Conservation (phyloP, 768 basidiomycete genomes). For the Lepiota venenata region DNA sequence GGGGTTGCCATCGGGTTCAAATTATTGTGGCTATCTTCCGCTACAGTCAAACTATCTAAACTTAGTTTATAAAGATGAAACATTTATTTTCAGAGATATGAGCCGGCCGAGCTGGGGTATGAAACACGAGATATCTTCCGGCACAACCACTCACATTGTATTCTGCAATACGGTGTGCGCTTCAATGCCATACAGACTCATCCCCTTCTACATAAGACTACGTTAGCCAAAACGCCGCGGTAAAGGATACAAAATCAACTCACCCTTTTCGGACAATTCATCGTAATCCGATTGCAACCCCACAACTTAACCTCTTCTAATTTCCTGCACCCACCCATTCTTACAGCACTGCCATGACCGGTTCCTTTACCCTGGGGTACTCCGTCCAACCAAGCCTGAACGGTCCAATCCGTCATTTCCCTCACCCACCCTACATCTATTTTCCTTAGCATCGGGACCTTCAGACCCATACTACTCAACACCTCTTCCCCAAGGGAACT, state of each 20-base stretch:
- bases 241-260: slow-evolving; percentile 11
- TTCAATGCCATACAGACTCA: slow-evolving; percentile 30
- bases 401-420: slow-evolving; percentile 74
- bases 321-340: slow-evolving; percentile 30
- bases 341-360: slow-evolving; percentile 7
- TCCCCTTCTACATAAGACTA: slow-evolving; percentile 21
- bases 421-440: slow-evolving; percentile 88
- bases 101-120: background rate
- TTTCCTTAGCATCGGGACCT: slow-evolving; percentile 39
- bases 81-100: background rate
- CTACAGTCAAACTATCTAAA: too few species aligned
- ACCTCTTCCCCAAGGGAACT: slow-evolving; percentile 52
- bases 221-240: background rate
- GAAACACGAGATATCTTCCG: too few species aligned
- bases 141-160: background rate
- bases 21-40: too few species aligned
- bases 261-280: slow-evolving; percentile 38
- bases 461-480: slow-evolving; percentile 30
- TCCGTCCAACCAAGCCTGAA: slow-evolving; percentile 62
- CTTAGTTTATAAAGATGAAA: too few species aligned
- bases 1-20: too few species aligned
- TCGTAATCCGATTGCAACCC: slow-evolving; percentile 49
- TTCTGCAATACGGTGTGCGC: slow-evolving; percentile 16
- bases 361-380: slow-evolving; percentile 4
- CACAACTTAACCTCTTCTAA: slow-evolving; percentile 48